A percentile compares a stretch with the other conserved stretches of the same genome.
Conservation (phyloP, 805 yeast genomes). For the Saccharomycopsis guyanensis region DNA sequence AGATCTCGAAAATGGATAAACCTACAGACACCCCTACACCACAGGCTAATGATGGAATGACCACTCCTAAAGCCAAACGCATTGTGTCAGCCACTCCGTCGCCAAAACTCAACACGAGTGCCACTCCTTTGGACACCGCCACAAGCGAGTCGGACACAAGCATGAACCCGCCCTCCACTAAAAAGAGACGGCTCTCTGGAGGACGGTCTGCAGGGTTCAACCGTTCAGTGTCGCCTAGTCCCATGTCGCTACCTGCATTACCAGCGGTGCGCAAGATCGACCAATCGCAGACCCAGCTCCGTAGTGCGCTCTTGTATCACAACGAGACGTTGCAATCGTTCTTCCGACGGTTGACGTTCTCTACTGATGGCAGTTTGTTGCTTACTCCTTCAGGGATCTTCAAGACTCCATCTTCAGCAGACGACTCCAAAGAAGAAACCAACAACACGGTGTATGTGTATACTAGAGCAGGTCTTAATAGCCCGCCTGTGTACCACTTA, state of each 20-base stretch:
- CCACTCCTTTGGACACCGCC: constrained; percentile 2
- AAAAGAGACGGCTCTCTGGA: constrained; percentile 35
- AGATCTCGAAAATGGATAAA: constrained; percentile 49
- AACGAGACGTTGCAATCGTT: constrained; percentile 86
- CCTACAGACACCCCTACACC: constrained; percentile 27
- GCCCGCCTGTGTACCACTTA: constrained; percentile 68
- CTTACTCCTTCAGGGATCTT: constrained; percentile 72
- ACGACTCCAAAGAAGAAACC: constrained; percentile 32
- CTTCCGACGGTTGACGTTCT: constrained; percentile 76
- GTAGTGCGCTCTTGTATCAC: constrained; percentile 53
- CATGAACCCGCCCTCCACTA: constrained; percentile 30
- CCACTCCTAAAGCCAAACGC: constrained; percentile 14
- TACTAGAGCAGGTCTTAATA: constrained; percentile 58
- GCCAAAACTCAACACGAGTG: constrained; percentile 4
- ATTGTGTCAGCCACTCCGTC: constrained; percentile 9
- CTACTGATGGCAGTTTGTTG: constrained; percentile 83
- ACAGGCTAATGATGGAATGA: constrained; percentile 11
- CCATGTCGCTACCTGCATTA: constrained; percentile 19
- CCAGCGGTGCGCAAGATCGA: constrained; percentile 42
- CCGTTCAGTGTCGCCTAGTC: constrained; percentile 24
- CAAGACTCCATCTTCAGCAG: constrained; percentile 27
- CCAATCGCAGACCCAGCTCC: constrained; percentile 23
- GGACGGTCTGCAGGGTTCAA: constrained; percentile 26
- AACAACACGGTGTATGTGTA: constrained; percentile 72
- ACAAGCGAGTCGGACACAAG: background rate